These are phyloP conservation scores for Cicer yamashitae DNA, from an alignment of 306 rosid genomes.

Conservation along the genomic window DNA sequence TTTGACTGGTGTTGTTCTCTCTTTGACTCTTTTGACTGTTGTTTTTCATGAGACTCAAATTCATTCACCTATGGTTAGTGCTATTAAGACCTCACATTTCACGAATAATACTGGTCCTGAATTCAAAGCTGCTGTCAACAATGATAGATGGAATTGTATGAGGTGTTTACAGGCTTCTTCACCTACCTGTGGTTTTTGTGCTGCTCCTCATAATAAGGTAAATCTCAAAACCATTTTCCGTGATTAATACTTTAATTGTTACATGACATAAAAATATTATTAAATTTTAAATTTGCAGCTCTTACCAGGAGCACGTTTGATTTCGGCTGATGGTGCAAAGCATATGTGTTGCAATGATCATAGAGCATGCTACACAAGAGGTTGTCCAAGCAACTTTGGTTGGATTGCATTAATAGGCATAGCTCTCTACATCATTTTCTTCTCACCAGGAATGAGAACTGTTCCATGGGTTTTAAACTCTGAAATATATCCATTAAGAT, in stretches of 20 bases:
- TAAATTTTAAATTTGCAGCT: conserved; percentile 49
- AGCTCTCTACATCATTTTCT: too few relatives aligned
- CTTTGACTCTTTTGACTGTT: conserved; percentile 51
- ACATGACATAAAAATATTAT: background rate
- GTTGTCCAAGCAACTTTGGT: too few relatives aligned
- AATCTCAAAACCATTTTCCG: background rate
- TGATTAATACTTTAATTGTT: background rate
- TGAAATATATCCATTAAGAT: too few relatives aligned
- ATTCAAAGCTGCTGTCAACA: conserved; percentile 34
- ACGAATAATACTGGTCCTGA: conserved; percentile 53
- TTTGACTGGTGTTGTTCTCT: conserved; percentile 49
- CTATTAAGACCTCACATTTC: conserved; percentile 37
- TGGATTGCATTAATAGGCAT: too few relatives aligned
- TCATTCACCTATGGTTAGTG: conserved; percentile 50
- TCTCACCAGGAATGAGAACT: too few relatives aligned
- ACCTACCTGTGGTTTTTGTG: conserved; percentile 62
- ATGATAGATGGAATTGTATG: conserved; percentile 54
- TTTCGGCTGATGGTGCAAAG: conserved; percentile 42
- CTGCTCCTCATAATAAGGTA: conserved; percentile 54
- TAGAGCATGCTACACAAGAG: too few relatives aligned
- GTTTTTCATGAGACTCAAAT: conserved; percentile 50
- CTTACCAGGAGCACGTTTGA: conserved; percentile 65
- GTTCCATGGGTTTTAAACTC: too few relatives aligned
- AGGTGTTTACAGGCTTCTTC: conserved; percentile 61
- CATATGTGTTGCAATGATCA: too few relatives aligned